Conservation (phyloP, 1,139 yeast species). For the Arxiozyma slooffiae region DNA sequence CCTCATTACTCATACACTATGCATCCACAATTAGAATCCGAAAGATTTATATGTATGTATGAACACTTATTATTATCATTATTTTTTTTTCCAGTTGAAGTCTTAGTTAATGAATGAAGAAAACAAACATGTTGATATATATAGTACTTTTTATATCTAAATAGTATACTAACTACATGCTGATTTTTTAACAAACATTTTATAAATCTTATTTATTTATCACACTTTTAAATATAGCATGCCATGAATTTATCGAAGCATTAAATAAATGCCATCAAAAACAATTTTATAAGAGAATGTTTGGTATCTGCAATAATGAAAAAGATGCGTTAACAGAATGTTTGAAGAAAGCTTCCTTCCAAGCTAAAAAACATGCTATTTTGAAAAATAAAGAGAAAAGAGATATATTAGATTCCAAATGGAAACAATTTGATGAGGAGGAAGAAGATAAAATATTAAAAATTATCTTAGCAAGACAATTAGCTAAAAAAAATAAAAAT, state of each 20-base stretch:
- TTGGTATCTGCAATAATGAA: conserved; percentile 79
- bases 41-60: conserved; percentile 34
- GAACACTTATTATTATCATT: too few species aligned
- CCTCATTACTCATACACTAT: too few species aligned
- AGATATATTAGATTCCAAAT: conserved; percentile 43
- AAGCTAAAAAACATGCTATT: conserved; percentile 56
- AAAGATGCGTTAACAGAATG: conserved; percentile 74
- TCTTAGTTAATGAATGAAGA: too few species aligned
- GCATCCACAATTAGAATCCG: conserved; percentile 38
- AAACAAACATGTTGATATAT: neutral
- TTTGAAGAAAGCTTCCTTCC: conserved; percentile 65
- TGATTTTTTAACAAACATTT: neutral
- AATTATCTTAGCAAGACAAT: conserved; percentile 48
- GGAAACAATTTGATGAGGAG: conserved; percentile 61
- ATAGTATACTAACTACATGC: neutral
- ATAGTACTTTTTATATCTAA: neutral
- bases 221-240: conserved; percentile 35
- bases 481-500: conserved; percentile 13
- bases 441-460: conserved; percentile 65
- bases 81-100: too few species aligned
- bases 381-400: conserved; percentile 48
- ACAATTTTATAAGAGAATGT: conserved; percentile 60
- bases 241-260: conserved; percentile 76
- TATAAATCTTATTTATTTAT: neutral
- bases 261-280: conserved; percentile 80